phyloP scores from a whole-genome alignment of 73 alveolate species.

The Paramecium biaurelia region DNA sequence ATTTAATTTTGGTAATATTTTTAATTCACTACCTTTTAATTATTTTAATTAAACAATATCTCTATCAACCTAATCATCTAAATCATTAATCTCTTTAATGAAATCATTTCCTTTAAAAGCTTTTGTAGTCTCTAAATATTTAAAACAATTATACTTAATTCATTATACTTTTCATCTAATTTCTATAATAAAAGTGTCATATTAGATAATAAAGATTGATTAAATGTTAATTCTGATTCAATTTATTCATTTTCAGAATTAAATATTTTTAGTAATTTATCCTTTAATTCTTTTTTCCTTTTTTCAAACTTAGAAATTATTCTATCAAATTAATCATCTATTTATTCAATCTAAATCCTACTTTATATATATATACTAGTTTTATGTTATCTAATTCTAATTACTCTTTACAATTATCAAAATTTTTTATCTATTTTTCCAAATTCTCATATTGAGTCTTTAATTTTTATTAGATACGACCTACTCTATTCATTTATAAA shows the following conservation, averaged over 20 bases:
- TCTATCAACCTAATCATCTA: slow-evolving; percentile 25
- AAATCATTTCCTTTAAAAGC: background rate
- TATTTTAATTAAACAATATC: background rate
- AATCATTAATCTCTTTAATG: background rate
- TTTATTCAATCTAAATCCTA: background rate
- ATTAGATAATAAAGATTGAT: background rate
- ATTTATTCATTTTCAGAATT: background rate
- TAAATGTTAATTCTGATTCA: background rate
- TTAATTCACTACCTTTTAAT: background rate
- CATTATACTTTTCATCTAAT: background rate
- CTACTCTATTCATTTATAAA: background rate
- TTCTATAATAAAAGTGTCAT: background rate
- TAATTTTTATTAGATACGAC: background rate
- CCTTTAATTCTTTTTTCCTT: background rate
- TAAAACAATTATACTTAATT: background rate
- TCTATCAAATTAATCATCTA: slow-evolving; percentile 36
- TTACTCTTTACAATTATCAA: background rate
- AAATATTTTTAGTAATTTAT: background rate
- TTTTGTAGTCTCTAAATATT: background rate
- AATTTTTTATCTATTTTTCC: background rate
- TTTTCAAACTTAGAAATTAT: background rate
- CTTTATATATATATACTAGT: background rate
- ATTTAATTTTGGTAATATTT: background rate
- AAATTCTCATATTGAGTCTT: background rate
- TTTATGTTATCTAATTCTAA: background rate